Conservation (phyloP, 768 basidiomycete species). For the Pleurotus pulmonarius region DNA sequence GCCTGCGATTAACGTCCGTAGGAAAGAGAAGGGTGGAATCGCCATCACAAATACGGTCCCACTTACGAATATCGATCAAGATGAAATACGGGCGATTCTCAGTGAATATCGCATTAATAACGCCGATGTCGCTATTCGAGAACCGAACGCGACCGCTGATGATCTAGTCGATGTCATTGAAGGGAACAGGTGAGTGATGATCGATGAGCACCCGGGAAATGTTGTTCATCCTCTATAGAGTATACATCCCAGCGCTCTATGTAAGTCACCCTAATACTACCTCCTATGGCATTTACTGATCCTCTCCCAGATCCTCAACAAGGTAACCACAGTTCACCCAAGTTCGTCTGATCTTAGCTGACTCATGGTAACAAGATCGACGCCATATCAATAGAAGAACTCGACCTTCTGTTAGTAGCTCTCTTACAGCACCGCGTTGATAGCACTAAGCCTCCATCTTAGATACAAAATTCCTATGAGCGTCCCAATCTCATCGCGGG, state of each 20-base stretch:
- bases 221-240: constrained; percentile 38
- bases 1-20: constrained; percentile 79
- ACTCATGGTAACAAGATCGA: constrained; percentile 61
- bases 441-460: constrained; percentile 5
- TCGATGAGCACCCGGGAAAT: not conserved
- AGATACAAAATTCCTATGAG: constrained; percentile 93
- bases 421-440: not conserved
- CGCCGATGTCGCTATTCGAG: constrained; percentile 87
- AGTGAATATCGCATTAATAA: constrained; percentile 92
- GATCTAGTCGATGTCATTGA: constrained; percentile 97
- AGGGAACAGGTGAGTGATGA: constrained; percentile 71
- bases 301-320: constrained; percentile 66
- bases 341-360: not conserved
- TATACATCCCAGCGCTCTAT: constrained; percentile 91
- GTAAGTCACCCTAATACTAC: constrained; percentile 38
- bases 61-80: constrained; percentile 90
- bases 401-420: constrained; percentile 73
- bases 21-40: constrained; percentile 89
- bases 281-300: not conserved
- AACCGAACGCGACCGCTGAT: constrained; percentile 89
- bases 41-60: constrained; percentile 97
- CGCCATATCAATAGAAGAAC: constrained; percentile 96
- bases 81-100: constrained; percentile 93
- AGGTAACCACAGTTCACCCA: constrained; percentile 41
- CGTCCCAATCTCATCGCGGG: constrained; percentile 88